Conservation (phyloP, 2,329 filamentous ascomycete species). For the Phyllosticta capitalensis region DNA sequence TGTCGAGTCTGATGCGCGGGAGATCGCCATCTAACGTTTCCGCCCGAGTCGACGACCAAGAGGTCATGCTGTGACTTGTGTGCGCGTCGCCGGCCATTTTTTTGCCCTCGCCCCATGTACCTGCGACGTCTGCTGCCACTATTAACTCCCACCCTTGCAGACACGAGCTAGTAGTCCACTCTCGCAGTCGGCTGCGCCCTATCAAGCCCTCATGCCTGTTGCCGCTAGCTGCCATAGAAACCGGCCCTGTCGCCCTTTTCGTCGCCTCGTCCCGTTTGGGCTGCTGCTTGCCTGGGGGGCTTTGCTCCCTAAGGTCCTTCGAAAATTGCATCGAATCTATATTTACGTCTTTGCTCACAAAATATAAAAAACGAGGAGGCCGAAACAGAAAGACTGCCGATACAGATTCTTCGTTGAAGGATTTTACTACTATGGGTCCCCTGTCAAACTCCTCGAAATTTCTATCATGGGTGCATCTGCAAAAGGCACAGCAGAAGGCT, state of each 20-base stretch:
- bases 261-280: background rate
- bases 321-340: background rate
- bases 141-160: background rate
- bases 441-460: slow-evolving; percentile 28
- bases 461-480: slow-evolving; percentile 64
- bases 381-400: background rate
- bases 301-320: background rate
- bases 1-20: slow-evolving; percentile 1
- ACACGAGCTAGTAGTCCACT: background rate
- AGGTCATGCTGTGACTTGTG: too few species aligned
- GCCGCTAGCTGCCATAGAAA: background rate
- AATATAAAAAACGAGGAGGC: background rate
- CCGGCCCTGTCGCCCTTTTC: background rate
- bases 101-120: too few species aligned
- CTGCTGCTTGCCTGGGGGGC: background rate
- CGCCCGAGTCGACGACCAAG: background rate
- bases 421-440: background rate
- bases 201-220: background rate
- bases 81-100: background rate
- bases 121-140: background rate
- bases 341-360: background rate
- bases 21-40: slow-evolving; percentile 11
- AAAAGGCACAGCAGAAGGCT: slow-evolving; percentile 63
- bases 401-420: background rate
- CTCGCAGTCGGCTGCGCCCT: too few species aligned